Conservation (phyloP, 2,329 filamentous ascomycete genomes). For the Trichoderma citrinoviride region DNA sequence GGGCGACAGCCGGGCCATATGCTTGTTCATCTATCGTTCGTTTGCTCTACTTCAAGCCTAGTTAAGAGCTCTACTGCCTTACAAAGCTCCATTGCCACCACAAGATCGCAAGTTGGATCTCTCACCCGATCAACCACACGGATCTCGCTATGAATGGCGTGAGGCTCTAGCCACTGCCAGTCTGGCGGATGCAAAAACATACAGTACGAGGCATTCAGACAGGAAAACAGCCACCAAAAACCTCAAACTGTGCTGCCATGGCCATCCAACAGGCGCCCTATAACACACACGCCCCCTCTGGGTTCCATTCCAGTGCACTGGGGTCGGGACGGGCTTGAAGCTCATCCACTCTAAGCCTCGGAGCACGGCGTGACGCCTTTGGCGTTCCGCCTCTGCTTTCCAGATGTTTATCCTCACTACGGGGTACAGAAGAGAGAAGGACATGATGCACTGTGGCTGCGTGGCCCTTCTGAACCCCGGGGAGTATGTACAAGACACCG, state of each 20-base stretch:
- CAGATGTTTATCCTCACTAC: no score
- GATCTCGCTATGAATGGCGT: constrained; percentile 2
- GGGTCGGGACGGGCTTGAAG: constrained; percentile 6
- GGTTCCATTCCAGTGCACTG: constrained; percentile 15
- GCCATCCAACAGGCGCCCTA: not conserved
- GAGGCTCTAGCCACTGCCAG: not conserved
- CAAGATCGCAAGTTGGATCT: not conserved
- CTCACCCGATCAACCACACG: not conserved
- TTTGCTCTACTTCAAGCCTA: not conserved
- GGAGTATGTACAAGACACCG: not conserved
- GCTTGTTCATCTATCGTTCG: not conserved
- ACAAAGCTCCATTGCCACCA: constrained; percentile 11
- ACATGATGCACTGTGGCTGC: no score
- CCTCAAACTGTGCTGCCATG: not conserved
- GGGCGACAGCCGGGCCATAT: not conserved
- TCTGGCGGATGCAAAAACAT: not conserved
- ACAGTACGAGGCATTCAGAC: not conserved
- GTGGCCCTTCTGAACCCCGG: no score
- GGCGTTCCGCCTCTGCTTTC: not conserved
- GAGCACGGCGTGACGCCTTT: not conserved
- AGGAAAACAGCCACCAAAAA: no score
- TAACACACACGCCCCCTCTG: not conserved
- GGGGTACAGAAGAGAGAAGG: no score
- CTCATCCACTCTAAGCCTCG: not conserved
- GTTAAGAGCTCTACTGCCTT: not conserved